phyloP scores from a whole-genome alignment of 177 flowering plant genomes.

The Vitis hybrid region DNA sequence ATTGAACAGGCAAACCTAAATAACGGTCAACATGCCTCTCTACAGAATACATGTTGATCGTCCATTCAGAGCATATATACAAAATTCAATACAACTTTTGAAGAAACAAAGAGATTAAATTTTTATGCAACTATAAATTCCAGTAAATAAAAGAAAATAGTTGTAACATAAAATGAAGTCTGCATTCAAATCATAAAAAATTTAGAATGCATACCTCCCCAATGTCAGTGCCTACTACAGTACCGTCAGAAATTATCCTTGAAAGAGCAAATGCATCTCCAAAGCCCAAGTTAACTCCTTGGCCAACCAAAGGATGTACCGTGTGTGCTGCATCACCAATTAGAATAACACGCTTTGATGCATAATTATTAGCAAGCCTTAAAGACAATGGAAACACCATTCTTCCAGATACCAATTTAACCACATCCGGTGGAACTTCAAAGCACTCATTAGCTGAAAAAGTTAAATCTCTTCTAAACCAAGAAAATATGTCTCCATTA shows the following conservation, averaged over 20 bases:
- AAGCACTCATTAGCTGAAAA: constrained; percentile 53
- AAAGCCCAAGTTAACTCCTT: constrained; percentile 96
- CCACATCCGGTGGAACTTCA: constrained; percentile 80
- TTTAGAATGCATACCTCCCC: constrained; percentile 64
- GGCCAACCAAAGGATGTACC: constrained; percentile 98
- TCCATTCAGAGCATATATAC: no score
- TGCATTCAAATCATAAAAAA: no score
- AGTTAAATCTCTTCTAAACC: constrained; percentile 34
- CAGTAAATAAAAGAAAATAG: no score
- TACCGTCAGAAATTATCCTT: constrained; percentile 72
- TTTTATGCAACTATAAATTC: no score
- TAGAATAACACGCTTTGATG: constrained; percentile 64
- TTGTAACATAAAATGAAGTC: no score
- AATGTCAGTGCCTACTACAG: constrained; percentile 74
- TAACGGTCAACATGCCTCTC: no score
- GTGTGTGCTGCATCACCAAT: constrained; percentile 98
- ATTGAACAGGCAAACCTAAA: no score
- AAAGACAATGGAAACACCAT: constrained; percentile 92
- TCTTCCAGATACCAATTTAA: constrained; percentile 67
- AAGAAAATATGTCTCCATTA: constrained; percentile 38
- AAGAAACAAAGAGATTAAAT: no score
- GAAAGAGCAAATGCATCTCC: constrained; percentile 82
- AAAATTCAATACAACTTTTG: no score
- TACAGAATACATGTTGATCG: no score
- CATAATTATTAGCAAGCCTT: constrained; percentile 74